Evolutionary conservation across 75 land plant genomes (phyloP).

Genomic region (Pinus tabuliformis): DNA sequence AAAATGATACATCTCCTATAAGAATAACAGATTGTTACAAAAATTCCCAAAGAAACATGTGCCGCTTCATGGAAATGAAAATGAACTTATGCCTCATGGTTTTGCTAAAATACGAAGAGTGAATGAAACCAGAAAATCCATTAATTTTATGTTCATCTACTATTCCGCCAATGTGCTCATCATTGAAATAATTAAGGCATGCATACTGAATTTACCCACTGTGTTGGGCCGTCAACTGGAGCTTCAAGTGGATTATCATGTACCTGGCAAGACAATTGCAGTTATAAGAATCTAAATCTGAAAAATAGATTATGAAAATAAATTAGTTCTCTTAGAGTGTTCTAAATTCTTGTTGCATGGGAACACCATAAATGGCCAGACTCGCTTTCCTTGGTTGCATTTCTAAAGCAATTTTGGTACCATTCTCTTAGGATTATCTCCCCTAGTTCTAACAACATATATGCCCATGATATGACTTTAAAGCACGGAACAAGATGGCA

Average conservation of each 20-base stretch:
- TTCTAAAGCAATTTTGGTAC: background rate
- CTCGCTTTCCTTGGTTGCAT: background rate
- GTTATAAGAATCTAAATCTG: background rate
- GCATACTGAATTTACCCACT: slow-evolving; percentile 66
- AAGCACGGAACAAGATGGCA: background rate
- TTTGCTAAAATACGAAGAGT: background rate
- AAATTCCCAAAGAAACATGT: background rate
- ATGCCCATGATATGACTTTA: background rate
- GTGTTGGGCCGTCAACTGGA: slow-evolving; percentile 97
- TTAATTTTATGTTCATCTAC: background rate
- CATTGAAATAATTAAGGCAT: slow-evolving; percentile 3
- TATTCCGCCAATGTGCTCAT: background rate
- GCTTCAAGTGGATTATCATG: slow-evolving; percentile 92
- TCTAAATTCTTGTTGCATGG: background rate
- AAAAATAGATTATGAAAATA: background rate
- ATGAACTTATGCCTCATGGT: background rate
- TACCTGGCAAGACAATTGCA: slow-evolving; percentile 44
- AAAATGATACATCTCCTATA: background rate
- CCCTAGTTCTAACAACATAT: background rate
- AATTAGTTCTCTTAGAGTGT: background rate
- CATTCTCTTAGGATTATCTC: background rate
- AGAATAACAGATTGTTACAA: background rate
- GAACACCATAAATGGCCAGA: background rate
- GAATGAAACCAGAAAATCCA: background rate
- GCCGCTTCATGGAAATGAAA: background rate